A percentile compares a stretch with the other conserved stretches of the same genome.
phyloP scores from a whole-genome alignment of 2,329 filamentous ascomycete genomes.

The Helotiales sp. region DNA sequence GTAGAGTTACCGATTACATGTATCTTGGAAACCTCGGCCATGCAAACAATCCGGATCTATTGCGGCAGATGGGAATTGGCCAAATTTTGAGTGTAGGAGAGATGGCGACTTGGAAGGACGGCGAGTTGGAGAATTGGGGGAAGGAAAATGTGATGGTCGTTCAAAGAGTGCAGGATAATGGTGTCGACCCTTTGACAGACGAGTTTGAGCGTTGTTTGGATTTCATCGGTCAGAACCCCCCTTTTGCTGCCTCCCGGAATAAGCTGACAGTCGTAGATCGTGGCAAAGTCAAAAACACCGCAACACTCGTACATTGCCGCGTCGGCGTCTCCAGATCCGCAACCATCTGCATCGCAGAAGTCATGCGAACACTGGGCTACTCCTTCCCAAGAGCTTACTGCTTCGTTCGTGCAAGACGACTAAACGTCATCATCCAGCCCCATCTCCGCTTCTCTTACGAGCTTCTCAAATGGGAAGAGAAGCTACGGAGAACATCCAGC shows the following conservation, averaged over 20 bases:
- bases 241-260: not conserved
- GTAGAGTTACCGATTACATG: slow-evolving; percentile 88
- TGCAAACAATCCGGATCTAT: slow-evolving; percentile 88
- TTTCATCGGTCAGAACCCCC: slow-evolving; percentile 78
- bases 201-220: slow-evolving; percentile 86
- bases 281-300: slow-evolving; percentile 75
- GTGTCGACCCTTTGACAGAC: slow-evolving; percentile 86
- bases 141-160: slow-evolving; percentile 79
- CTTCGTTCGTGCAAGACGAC: slow-evolving; percentile 86
- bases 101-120: slow-evolving; percentile 78
- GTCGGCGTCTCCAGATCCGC: slow-evolving; percentile 95
- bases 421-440: slow-evolving; percentile 98
- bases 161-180: slow-evolving; percentile 92
- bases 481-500: slow-evolving; percentile 54
- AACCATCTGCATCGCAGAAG: slow-evolving; percentile 98
- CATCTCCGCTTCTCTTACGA: slow-evolving; percentile 95
- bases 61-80: slow-evolving; percentile 79
- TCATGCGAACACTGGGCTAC: slow-evolving; percentile 81
- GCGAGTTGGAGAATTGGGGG: slow-evolving; percentile 74
- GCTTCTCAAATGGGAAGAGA: slow-evolving; percentile 93
- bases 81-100: slow-evolving; percentile 94
- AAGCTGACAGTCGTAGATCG: slow-evolving; percentile 61
- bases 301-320: slow-evolving; percentile 93
- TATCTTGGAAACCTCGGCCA: slow-evolving; percentile 93
- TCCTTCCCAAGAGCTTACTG: slow-evolving; percentile 95